Evolutionary conservation across 768 basidiomycete genomes (phyloP).

Genomic region (Tricholoma terreum): DNA sequence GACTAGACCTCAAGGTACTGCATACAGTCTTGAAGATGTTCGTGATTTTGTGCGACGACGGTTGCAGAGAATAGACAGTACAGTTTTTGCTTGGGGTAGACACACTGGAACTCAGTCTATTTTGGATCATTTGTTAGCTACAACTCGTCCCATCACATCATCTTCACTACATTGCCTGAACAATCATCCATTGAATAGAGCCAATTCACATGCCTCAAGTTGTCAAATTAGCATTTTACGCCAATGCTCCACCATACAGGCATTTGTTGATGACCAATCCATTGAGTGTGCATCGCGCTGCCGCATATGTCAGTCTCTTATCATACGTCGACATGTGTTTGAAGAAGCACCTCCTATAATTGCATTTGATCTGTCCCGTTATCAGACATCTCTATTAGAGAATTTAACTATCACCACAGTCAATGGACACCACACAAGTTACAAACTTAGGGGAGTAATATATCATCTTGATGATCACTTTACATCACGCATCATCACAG

Average conservation of each 20-base stretch:
- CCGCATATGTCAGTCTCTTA: neutral
- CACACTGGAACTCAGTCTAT: neutral
- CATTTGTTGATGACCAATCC: neutral
- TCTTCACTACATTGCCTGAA: neutral
- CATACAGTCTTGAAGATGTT: neutral
- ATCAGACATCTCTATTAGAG: neutral
- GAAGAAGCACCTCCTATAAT: conserved; percentile 1
- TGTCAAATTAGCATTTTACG: neutral
- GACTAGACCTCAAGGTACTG: neutral
- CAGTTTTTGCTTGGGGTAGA: neutral
- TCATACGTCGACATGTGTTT: neutral
- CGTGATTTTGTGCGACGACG: neutral
- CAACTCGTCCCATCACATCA: neutral
- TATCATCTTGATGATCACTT: conserved; percentile 21
- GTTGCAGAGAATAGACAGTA: neutral
- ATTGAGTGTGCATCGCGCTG: neutral
- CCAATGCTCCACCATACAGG: neutral
- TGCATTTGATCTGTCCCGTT: conserved; percentile 4
- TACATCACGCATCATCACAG: conserved; percentile 11
- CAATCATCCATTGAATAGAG: neutral
- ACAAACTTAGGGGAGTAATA: conserved; percentile 14
- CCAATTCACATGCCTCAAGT: neutral
- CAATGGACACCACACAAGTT: neutral
- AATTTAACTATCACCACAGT: conserved; percentile 1
- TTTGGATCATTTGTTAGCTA: neutral